phyloP scores from a whole-genome alignment of 2,329 filamentous ascomycete genomes.

The Alternaria arborescens region DNA sequence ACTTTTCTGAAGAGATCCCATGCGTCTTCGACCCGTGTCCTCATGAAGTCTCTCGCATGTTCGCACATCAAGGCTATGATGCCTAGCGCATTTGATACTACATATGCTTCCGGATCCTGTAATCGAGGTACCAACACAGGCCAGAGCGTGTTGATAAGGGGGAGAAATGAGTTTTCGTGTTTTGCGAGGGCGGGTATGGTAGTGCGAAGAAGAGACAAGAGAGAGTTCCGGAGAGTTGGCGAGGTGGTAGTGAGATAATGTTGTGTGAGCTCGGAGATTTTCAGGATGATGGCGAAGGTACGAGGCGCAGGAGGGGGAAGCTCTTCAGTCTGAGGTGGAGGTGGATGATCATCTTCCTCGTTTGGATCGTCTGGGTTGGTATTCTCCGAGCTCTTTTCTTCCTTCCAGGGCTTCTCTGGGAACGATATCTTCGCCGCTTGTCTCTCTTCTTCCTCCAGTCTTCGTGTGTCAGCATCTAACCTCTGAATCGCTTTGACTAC shows the following conservation, averaged over 20 bases:
- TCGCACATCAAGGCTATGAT: conserved; percentile 74
- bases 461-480: conserved; percentile 41
- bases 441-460: conserved; percentile 36
- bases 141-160: conserved; percentile 90
- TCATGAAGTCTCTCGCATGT: conserved; percentile 82
- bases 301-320: conserved; percentile 73
- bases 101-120: conserved; percentile 71
- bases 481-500: conserved; percentile 44
- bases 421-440: conserved; percentile 30
- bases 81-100: conserved; percentile 74
- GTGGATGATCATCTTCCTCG: conserved; percentile 40
- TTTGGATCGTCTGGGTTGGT: conserved; percentile 45
- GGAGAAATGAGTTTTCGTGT: conserved; percentile 85
- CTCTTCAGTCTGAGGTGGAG: conserved; percentile 45
- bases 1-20: conserved; percentile 65
- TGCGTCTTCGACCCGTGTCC: conserved; percentile 75
- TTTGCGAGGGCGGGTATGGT: conserved; percentile 75
- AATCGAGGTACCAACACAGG: conserved; percentile 77
- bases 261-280: conserved; percentile 84
- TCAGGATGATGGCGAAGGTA: conserved; percentile 81
- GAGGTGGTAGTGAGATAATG: conserved; percentile 90
- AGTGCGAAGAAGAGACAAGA: conserved; percentile 79
- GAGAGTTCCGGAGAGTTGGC: conserved; percentile 76
- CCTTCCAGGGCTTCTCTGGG: conserved; percentile 48
- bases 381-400: conserved; percentile 36